These are phyloP conservation scores for Platismatia glauca DNA, from an alignment of 495 filamentous ascomycete species.

Conservation along the genomic window DNA sequence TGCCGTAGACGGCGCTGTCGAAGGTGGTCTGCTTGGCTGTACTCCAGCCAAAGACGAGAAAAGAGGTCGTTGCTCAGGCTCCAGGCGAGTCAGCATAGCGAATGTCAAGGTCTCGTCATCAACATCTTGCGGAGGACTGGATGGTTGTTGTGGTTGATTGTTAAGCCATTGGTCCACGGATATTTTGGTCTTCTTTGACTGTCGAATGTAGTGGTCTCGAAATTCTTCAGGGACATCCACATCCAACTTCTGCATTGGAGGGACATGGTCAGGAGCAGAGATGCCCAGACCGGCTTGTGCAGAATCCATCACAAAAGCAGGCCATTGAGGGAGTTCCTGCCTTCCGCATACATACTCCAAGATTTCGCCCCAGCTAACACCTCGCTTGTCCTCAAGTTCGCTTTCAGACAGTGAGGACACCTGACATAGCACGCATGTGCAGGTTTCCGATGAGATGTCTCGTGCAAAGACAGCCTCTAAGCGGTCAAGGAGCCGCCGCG, in stretches of 20 bases:
- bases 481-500: slow-evolving; percentile 84
- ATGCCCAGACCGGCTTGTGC: slow-evolving; percentile 46
- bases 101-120: slow-evolving; percentile 90
- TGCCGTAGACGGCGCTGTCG: slow-evolving; percentile 14
- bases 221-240: slow-evolving; percentile 88
- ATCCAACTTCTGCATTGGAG: slow-evolving; percentile 76
- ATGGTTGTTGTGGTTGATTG: slow-evolving; percentile 59
- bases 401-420: slow-evolving; percentile 35
- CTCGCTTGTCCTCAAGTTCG: slow-evolving; percentile 45
- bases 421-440: slow-evolving; percentile 71
- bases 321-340: slow-evolving; percentile 76
- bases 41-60: slow-evolving; percentile 74
- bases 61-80: slow-evolving; percentile 59
- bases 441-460: slow-evolving; percentile 76
- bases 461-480: slow-evolving; percentile 88
- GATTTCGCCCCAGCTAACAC: slow-evolving; percentile 95
- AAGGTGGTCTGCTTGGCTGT: slow-evolving; percentile 40
- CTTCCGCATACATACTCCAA: slow-evolving; percentile 86
- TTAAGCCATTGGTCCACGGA: slow-evolving; percentile 81
- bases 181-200: slow-evolving; percentile 75
- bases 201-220: slow-evolving; percentile 76
- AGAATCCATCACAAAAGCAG: slow-evolving; percentile 64
- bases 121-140: slow-evolving; percentile 69
- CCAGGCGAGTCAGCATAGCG: slow-evolving; percentile 81
- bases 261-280: slow-evolving; percentile 39